Percentiles rank a stretch among this genome's conserved stretches.
Evolutionary conservation across 2,329 filamentous ascomycete genomes (phyloP).

Genomic region (Claviceps purpurea): DNA sequence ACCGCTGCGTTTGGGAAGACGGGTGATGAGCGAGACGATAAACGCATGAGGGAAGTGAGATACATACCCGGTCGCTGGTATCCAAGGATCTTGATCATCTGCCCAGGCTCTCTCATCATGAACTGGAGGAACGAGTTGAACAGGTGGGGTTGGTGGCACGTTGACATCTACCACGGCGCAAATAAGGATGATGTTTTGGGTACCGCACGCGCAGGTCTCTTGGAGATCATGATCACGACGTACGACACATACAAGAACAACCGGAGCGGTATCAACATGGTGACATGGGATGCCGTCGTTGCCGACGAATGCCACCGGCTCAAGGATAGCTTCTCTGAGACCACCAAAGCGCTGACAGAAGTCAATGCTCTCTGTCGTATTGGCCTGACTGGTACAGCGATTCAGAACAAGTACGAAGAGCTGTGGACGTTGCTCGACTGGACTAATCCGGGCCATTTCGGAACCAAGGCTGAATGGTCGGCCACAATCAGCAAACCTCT

Average conservation of each 20-base stretch:
- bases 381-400: slow-evolving; percentile 86
- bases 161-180: slow-evolving; percentile 65
- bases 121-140: slow-evolving; percentile 85
- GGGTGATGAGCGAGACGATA: slow-evolving; percentile 71
- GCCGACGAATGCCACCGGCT: slow-evolving; percentile 88
- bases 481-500: slow-evolving; percentile 65
- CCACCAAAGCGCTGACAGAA: slow-evolving; percentile 76
- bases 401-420: slow-evolving; percentile 96
- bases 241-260: slow-evolving; percentile 82
- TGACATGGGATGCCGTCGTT: slow-evolving; percentile 87
- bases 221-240: slow-evolving; percentile 90
- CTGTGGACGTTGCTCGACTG: slow-evolving; percentile 93
- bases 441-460: slow-evolving; percentile 72
- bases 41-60: slow-evolving; percentile 78
- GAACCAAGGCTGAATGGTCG: slow-evolving; percentile 60
- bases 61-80: slow-evolving; percentile 58
- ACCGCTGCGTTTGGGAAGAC: slow-evolving; percentile 90
- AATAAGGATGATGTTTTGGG: slow-evolving; percentile 56
- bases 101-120: slow-evolving; percentile 72
- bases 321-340: slow-evolving; percentile 66
- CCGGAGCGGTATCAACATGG: slow-evolving; percentile 59
- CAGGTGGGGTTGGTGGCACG: slow-evolving; percentile 93
- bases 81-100: slow-evolving; percentile 63
- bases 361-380: slow-evolving; percentile 87
- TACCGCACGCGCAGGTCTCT: slow-evolving; percentile 58